Percentiles rank a stretch among this genome's conserved stretches.
Conservation (phyloP, 2,329 filamentous ascomycete species). For the Thielaviopsis populi region DNA sequence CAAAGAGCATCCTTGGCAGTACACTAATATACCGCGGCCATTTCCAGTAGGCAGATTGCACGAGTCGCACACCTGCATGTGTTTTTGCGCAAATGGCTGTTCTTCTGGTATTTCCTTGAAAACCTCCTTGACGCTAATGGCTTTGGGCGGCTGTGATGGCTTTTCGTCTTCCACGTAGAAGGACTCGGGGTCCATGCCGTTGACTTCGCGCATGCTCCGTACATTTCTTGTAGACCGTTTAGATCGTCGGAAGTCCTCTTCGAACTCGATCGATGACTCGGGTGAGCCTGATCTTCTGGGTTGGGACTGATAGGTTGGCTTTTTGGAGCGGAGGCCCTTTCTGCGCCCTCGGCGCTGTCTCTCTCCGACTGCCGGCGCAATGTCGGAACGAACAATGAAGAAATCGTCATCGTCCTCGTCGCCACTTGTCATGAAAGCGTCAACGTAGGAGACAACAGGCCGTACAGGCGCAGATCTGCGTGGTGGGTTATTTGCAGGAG, state of each 20-base stretch:
- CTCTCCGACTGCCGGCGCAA: conserved; percentile 17
- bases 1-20: conserved; percentile 80
- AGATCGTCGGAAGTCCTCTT: conserved; percentile 35
- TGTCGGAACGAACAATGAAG: conserved; percentile 26
- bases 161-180: conserved; percentile 36
- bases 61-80: conserved; percentile 56
- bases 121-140: conserved; percentile 53
- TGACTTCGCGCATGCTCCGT: conserved; percentile 33
- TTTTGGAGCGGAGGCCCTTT: background rate
- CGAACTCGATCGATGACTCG: conserved; percentile 32
- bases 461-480: conserved; percentile 4
- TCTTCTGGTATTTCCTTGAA: conserved; percentile 49
- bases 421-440: conserved; percentile 17
- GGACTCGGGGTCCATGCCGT: conserved; percentile 43
- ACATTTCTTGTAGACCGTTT: conserved; percentile 28
- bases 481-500: background rate
- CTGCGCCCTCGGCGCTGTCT: background rate
- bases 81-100: conserved; percentile 46
- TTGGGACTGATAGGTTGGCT: conserved; percentile 12
- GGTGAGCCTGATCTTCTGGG: conserved; percentile 17
- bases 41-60: conserved; percentile 44
- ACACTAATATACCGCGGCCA: conserved; percentile 56
- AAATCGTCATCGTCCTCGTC: conserved; percentile 26
- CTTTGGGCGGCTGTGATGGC: conserved; percentile 32
- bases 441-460: background rate